phyloP scores from a whole-genome alignment of 768 basidiomycete species.

The Candolleomyces aberdarensis region DNA sequence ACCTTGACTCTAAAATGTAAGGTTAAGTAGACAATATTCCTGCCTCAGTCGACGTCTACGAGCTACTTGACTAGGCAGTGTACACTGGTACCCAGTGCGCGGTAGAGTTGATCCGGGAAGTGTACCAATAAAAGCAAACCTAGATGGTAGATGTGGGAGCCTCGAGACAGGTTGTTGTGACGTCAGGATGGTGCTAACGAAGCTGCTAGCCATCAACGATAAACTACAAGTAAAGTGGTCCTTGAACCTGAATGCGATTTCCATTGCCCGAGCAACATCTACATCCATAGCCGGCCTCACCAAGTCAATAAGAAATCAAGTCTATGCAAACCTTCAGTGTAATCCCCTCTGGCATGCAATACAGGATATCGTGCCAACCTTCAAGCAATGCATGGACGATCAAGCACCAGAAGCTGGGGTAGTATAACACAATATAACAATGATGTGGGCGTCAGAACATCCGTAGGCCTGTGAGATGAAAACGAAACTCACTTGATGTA shows the following conservation, averaged over 20 bases:
- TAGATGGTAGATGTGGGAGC: too few relatives aligned
- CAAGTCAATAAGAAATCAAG: too few relatives aligned
- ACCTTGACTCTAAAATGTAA: too few relatives aligned
- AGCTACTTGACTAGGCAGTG: background rate
- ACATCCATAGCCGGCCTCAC: too few relatives aligned
- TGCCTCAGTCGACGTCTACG: too few relatives aligned
- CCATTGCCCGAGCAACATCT: conserved; percentile 85
- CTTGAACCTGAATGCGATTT: conserved; percentile 83
- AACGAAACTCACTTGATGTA: conserved; percentile 59
- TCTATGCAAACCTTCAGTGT: conserved; percentile 69
- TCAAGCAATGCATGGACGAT: conserved; percentile 85
- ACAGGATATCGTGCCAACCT: conserved; percentile 90
- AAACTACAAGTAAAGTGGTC: conserved; percentile 85
- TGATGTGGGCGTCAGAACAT: too few relatives aligned
- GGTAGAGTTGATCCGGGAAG: conserved; percentile 8
- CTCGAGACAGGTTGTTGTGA: too few relatives aligned
- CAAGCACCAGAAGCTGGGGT: conserved; percentile 83
- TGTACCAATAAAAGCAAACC: too few relatives aligned
- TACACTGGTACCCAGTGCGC: conserved; percentile 14
- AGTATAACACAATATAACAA: conserved; percentile 93
- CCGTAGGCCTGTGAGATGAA: background rate
- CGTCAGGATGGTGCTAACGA: background rate
- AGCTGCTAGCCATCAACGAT: conserved; percentile 61
- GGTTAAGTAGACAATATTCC: too few relatives aligned
- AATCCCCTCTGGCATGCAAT: conserved; percentile 88